Base-by-base conservation (phyloP, 371 early-diverging fungal species). In the Entomophthora muscae region DNA sequence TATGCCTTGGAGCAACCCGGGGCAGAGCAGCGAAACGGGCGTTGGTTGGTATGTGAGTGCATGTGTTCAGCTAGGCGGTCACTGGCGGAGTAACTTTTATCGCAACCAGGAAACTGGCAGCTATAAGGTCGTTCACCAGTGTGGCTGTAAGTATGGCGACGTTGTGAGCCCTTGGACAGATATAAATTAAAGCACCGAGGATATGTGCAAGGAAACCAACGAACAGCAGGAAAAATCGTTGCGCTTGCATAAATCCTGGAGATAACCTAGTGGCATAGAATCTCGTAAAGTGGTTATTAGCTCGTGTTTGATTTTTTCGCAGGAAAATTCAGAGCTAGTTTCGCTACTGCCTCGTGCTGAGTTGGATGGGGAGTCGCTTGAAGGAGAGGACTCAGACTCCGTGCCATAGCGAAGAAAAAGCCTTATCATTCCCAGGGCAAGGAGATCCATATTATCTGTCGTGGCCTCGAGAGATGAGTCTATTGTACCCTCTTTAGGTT, bases 81-180 rank as follows among this genome's bases (percentile, higher is more conserved):
- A 10, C 53, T 52, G 5, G 52, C 88, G 26, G 84, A 73, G 71
- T 87, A 89, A 64, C 80, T 70, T 67, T 83, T 88, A 29, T 79
- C 73, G 66, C 90, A 89, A 21, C 82, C 84, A 32, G 78, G 75
- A 65, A 75, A 80, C 69, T 82, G 84, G 72, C 89, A 89, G 30
- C 71, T 69, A 69, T 84, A 89, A 2, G 90, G 90, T 52, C 80
- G 82, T 66, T 87, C 88, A 22, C 83, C 84, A 31, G 85, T 77
- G 64, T 84, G 84, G 3, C 79, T 73, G 21, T 85, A 76, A 2
- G 73, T 68, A 66, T 87, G 88, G 24, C 65, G 60, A 13, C 65
- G 61, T 10, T 65, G 53, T 17, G 68, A 67, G 32, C 86, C 85
- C 0, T 61, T 61, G 10, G 61, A 61, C 22, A 23, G 61, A 24